A percentile compares a stretch with the other conserved stretches of the same genome.
Evolutionary conservation across 257 asterid genomes (phyloP).

Genomic region (Pogostemon cablin): DNA sequence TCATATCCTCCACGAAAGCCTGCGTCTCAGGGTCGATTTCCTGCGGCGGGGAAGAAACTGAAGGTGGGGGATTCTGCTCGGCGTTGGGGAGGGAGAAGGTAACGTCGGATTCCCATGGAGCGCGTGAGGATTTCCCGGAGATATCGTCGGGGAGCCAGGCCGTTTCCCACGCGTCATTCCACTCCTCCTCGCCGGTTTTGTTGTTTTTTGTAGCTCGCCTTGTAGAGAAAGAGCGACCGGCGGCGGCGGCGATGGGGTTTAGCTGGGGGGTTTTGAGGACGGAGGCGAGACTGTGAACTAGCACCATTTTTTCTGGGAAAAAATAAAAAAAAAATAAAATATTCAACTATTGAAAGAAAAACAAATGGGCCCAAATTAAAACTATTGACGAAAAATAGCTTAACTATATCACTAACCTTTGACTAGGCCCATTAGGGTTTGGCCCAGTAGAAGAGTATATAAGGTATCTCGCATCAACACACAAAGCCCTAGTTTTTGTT

Average conservation of each 20-base stretch:
- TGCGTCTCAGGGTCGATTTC: slow-evolving; percentile 70
- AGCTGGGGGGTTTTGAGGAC: slow-evolving; percentile 42
- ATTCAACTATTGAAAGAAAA: neutral
- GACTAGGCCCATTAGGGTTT: slow-evolving; percentile 31
- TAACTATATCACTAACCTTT: neutral
- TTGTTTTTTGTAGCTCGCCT: slow-evolving; percentile 17
- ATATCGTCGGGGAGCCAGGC: slow-evolving; percentile 91
- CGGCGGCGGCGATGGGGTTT: slow-evolving; percentile 34
- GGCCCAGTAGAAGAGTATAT: slow-evolving; percentile 28
- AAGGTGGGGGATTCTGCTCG: slow-evolving; percentile 33
- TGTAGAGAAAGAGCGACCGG: slow-evolving; percentile 44
- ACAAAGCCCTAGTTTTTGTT: slow-evolving; percentile 25
- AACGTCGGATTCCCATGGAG: slow-evolving; percentile 92
- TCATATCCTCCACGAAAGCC: slow-evolving; percentile 96
- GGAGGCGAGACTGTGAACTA: slow-evolving; percentile 39
- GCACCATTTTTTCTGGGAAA: slow-evolving; percentile 41
- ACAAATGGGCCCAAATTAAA: neutral
- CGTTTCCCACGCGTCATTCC: slow-evolving; percentile 94
- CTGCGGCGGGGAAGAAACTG: slow-evolving; percentile 30
- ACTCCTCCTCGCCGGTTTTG: slow-evolving; percentile 62
- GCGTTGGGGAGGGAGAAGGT: slow-evolving; percentile 49
- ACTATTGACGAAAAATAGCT: neutral
- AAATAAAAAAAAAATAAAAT: no score
- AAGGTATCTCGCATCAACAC: neutral
- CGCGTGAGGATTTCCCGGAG: slow-evolving; percentile 55